phyloP scores from a whole-genome alignment of 768 basidiomycete genomes.

The Hypsizygus marmoreus region DNA sequence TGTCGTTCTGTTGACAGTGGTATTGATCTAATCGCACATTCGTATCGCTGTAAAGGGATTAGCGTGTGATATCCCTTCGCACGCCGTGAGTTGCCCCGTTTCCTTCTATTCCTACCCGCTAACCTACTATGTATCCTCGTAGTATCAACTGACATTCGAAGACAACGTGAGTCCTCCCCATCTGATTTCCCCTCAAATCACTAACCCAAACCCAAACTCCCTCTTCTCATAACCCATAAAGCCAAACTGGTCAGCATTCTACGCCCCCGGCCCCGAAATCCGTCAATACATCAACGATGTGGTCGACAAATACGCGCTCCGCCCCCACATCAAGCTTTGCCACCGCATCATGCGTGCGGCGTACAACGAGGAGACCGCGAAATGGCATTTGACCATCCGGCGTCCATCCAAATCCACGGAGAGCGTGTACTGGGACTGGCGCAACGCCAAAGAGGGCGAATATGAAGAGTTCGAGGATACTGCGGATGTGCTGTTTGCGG shows the following conservation, averaged over 20 bases:
- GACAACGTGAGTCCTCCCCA: conserved; percentile 39
- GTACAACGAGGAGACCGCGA: conserved; percentile 51
- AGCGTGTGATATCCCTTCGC: conserved; percentile 64
- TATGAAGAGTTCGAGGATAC: conserved; percentile 52
- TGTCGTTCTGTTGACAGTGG: too few species aligned
- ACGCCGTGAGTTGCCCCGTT: conserved; percentile 39
- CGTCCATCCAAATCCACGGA: conserved; percentile 25
- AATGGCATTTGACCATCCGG: conserved; percentile 57
- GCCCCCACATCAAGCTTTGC: conserved; percentile 52
- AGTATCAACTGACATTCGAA: conserved; percentile 65
- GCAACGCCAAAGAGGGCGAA: too few species aligned
- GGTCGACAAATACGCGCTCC: conserved; percentile 58
- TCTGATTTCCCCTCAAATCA: background rate
- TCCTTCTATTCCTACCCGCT: conserved; percentile 2
- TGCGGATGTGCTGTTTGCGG: conserved; percentile 59
- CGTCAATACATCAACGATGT: conserved; percentile 52
- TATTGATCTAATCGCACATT: background rate
- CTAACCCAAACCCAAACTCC: too few species aligned
- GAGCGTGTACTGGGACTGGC: conserved; percentile 23
- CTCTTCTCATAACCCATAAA: conserved; percentile 21
- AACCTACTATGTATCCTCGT: background rate
- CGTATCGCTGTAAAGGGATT: conserved; percentile 39
- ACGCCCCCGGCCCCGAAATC: conserved; percentile 62
- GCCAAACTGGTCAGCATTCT: conserved; percentile 64
- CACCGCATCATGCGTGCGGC: conserved; percentile 55